Evolutionary conservation across 2,329 filamentous ascomycete species (phyloP).

Genomic region (Pseudogymnoascus verrucosus): DNA sequence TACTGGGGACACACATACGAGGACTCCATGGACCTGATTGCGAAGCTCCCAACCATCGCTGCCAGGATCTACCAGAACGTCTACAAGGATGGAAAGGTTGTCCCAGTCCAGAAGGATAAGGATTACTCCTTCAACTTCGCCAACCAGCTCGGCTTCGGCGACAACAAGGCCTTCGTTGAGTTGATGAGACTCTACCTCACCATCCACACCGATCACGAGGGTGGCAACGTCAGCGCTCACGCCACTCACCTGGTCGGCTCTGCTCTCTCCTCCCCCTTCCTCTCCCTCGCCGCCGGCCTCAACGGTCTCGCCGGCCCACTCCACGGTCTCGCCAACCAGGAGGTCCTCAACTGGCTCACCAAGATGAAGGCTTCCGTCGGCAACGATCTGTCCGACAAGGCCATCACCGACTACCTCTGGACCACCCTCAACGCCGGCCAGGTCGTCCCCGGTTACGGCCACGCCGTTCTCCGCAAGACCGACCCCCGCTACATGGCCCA

Average conservation of each 20-base stretch:
- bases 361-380: slow-evolving; percentile 97
- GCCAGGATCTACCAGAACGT: slow-evolving; percentile 99
- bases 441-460: slow-evolving; percentile 96
- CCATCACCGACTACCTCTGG: slow-evolving; percentile 99
- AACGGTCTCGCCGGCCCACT: slow-evolving; percentile 98
- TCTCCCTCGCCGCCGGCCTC: slow-evolving; percentile 91
- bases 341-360: slow-evolving; percentile 97
- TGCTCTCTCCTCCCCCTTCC: slow-evolving; percentile 93
- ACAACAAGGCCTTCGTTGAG: slow-evolving; percentile 95
- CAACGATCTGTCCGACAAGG: slow-evolving; percentile 90
- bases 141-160: slow-evolving; percentile 95
- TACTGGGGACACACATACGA: slow-evolving; percentile 99
- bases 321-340: slow-evolving; percentile 98
- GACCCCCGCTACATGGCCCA: slow-evolving; percentile 98
- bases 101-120: slow-evolving; percentile 94
- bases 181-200: slow-evolving; percentile 98
- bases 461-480: slow-evolving; percentile 98
- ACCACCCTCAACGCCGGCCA: slow-evolving; percentile 89
- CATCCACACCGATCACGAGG: slow-evolving; percentile 99
- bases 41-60: slow-evolving; percentile 97
- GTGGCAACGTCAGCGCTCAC: slow-evolving; percentile 97
- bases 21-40: slow-evolving; percentile 99
- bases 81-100: slow-evolving; percentile 99
- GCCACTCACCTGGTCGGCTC: slow-evolving; percentile 96
- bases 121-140: slow-evolving; percentile 99